A percentile compares a stretch with the other conserved stretches of the same genome.
Conservation (phyloP, 352 stramenopile genomes). For the Globisporangium nunn region DNA sequence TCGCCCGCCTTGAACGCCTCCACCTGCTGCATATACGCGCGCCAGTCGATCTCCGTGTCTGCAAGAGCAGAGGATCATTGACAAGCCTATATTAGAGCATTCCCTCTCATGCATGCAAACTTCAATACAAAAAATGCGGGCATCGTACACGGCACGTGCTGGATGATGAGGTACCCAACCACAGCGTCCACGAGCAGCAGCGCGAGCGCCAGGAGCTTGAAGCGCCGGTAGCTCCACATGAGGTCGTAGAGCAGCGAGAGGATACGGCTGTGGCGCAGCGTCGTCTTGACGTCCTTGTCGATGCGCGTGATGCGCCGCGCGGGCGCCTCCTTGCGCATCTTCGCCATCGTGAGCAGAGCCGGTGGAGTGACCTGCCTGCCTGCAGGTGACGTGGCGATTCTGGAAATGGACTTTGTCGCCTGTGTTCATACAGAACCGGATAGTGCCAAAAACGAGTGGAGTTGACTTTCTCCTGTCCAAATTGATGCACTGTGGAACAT, state of each 20-base stretch:
- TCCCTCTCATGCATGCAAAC: neutral
- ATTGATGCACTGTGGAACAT: neutral
- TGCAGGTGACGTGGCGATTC: conserved; percentile 8
- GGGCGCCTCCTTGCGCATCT: neutral
- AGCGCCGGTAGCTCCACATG: conserved; percentile 87
- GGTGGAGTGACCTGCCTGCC: too few species aligned
- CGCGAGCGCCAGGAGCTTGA: conserved; percentile 44
- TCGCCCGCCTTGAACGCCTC: conserved; percentile 89
- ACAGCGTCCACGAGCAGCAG: conserved; percentile 54
- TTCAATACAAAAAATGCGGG: neutral
- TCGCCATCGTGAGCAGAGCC: conserved; percentile 3
- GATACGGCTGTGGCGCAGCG: conserved; percentile 52
- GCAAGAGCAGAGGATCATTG: neutral
- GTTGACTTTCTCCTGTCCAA: neutral
- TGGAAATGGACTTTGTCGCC: neutral
- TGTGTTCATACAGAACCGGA: neutral
- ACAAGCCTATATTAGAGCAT: neutral
- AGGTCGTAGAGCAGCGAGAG: conserved; percentile 74
- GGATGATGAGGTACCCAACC: conserved; percentile 74
- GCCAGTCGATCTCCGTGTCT: conserved; percentile 99
- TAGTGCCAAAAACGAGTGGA: neutral
- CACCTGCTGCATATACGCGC: conserved; percentile 99
- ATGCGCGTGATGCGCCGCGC: conserved; percentile 64
- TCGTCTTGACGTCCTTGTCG: conserved; percentile 84
- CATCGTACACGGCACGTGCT: conserved; percentile 59